Percentiles rank a stretch among this genome's conserved stretches.
phyloP scores from a whole-genome alignment of 192 early-diverging fungal genomes.

The Phlyctochytrium bullatum region DNA sequence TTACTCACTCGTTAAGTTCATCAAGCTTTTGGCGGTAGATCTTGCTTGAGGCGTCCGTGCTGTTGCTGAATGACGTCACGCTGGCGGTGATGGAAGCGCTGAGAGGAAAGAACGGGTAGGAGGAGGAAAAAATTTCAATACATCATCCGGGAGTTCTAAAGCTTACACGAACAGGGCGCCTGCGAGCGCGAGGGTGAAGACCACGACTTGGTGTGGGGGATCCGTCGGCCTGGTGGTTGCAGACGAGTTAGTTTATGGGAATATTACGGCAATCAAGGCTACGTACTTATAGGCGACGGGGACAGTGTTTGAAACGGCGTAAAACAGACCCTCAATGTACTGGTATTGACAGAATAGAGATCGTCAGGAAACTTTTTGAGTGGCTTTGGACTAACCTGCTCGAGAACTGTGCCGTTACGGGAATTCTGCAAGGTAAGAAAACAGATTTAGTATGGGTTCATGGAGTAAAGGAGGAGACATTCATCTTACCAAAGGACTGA shows the following conservation, averaged over 20 bases:
- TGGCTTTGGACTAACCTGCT: conserved; percentile 13
- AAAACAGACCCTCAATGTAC: neutral
- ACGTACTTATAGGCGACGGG: conserved; percentile 16
- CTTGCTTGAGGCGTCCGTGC: conserved; percentile 19
- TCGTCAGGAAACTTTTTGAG: too few relatives aligned
- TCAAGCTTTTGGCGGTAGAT: conserved; percentile 34
- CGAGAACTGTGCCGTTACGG: conserved; percentile 8
- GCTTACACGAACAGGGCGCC: conserved; percentile 3
- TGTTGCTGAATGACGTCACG: conserved; percentile 16
- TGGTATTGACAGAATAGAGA: conserved; percentile 2
- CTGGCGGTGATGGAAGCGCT: conserved; percentile 18
- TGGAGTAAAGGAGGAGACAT: neutral
- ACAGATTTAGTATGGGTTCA: neutral
- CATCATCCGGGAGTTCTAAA: too few relatives aligned
- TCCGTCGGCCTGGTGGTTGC: conserved; percentile 12
- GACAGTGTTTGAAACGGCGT: conserved; percentile 18
- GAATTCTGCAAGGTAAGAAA: neutral
- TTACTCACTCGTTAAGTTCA: conserved; percentile 21
- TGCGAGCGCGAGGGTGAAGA: neutral
- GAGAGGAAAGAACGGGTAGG: neutral
- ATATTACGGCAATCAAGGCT: conserved; percentile 2
- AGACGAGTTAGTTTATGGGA: too few relatives aligned
- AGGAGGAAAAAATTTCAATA: neutral
- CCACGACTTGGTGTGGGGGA: neutral
- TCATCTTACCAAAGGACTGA: neutral